A percentile compares a stretch with the other conserved stretches of the same genome.
Conservation (phyloP, 257 asterid species). For the Handroanthus guayacan region DNA sequence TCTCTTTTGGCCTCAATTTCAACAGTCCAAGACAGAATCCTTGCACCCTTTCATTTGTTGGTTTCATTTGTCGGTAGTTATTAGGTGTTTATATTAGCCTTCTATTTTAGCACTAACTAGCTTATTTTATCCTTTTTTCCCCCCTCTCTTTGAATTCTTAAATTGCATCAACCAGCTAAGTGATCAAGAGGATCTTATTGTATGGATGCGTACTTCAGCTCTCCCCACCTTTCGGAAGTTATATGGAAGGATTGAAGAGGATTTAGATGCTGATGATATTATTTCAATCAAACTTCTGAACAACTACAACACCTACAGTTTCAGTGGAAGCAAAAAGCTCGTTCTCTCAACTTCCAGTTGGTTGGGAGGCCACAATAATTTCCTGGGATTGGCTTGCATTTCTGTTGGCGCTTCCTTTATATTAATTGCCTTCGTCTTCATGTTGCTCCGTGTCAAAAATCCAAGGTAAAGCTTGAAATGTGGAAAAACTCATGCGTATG, state of each 20-base stretch:
- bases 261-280: slow-evolving; percentile 58
- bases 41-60: neutral
- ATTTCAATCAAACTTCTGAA: slow-evolving; percentile 59
- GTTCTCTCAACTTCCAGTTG: slow-evolving; percentile 76
- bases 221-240: slow-evolving; percentile 72
- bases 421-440: slow-evolving; percentile 59
- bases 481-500: slow-evolving; percentile 27
- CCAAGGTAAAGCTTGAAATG: slow-evolving; percentile 60
- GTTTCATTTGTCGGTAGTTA: slow-evolving; percentile 14
- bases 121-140: neutral
- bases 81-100: slow-evolving; percentile 6
- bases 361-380: slow-evolving; percentile 77
- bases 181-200: slow-evolving; percentile 82
- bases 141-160: slow-evolving; percentile 25
- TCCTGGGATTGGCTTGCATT: slow-evolving; percentile 68
- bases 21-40: too few species aligned
- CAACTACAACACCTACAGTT: slow-evolving; percentile 83
- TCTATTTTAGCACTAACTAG: slow-evolving; percentile 15
- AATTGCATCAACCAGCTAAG: slow-evolving; percentile 58
- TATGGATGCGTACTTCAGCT: slow-evolving; percentile 89
- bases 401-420: slow-evolving; percentile 55
- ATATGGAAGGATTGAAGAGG: slow-evolving; percentile 78
- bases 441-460: slow-evolving; percentile 60
- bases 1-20: neutral
- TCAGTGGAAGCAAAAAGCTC: slow-evolving; percentile 72